Evolutionary conservation across 768 basidiomycete species (phyloP).

Genomic region (Chalciporus chontae): DNA sequence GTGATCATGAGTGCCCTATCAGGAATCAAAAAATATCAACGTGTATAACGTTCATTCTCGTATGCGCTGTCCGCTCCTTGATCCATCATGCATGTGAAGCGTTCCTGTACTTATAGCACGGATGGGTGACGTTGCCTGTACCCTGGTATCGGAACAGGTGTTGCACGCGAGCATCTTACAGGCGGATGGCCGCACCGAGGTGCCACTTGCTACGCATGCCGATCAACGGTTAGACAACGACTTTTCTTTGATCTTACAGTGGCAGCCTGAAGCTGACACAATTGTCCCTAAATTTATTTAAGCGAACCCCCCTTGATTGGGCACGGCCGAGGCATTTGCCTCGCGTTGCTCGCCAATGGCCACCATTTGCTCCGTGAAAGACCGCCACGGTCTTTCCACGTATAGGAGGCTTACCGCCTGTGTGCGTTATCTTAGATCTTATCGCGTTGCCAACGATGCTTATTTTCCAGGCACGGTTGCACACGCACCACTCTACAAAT

Average conservation of each 20-base stretch:
- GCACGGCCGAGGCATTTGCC: neutral
- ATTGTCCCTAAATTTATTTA: neutral
- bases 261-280: conserved; percentile 5
- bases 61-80: conserved; percentile 16
- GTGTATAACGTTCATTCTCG: conserved; percentile 21
- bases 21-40: conserved; percentile 20
- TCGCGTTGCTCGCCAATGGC: neutral
- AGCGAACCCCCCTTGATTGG: neutral
- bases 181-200: conserved; percentile 18
- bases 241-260: conserved; percentile 17
- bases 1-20: conserved; percentile 14
- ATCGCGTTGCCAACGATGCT: neutral
- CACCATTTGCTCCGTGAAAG: neutral
- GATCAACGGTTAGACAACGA: conserved; percentile 7
- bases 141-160: conserved; percentile 15
- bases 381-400: neutral
- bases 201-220: conserved; percentile 22
- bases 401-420: neutral
- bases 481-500: no score
- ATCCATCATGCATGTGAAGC: conserved; percentile 19
- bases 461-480: neutral
- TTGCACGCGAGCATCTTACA: conserved; percentile 10
- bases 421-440: neutral
- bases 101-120: conserved; percentile 21
- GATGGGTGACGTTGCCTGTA: conserved; percentile 19